Evolutionary conservation across 805 yeast genomes (phyloP), one percentile per base, ranked within the genome.

Genomic region (Cyberlindnera mississippiensis): DNA sequence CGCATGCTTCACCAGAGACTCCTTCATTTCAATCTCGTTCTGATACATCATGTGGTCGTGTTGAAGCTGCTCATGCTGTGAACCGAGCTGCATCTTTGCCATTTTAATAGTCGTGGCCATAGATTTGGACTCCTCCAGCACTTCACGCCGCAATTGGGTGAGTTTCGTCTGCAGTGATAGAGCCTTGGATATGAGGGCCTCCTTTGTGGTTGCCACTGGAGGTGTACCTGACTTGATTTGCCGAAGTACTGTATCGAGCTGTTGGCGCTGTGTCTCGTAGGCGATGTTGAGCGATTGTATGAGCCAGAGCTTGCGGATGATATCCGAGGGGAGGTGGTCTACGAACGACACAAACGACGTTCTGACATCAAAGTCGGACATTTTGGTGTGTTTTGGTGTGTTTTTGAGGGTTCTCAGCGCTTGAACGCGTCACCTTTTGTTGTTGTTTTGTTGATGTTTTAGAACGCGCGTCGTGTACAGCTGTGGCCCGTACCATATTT

Each of bases 271-370:
- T n/a, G 50, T 38, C 30, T 48, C 41, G 27, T 54, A 46, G 16
- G 52, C 32, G 32, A 45, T 38, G 46, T 66, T 67, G 6, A 68
- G 46, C 1, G 67, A 55, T 41, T 69, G 72, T 6, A 68, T 52
- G 12, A 64, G 49, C 72, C 74, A 68, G 14, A 68, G 48, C 28
- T 68, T 60, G 17, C 74, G 54, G 11, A 68, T 62, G n/a, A 69
- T 49, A 34, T 69, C 73, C 18, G 71, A 62, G 0, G 73, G 73
- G 13, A 69, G 56, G 45, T 69, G 73, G 44, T 70, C 75, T 38
- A 68, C 56, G 1, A 64, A 52, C 20, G 63, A 58, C 3, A 68
- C 58, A 42, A 67, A 67, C 13, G 63, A 55, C 31, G 66, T 61
- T 33, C 73, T 54, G n/a, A 65, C 63, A 39, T 68, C 73, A 13